Evolutionary conservation across 306 rosid genomes (phyloP), one percentile per base, ranked within the genome.

Genomic region (Fragaria iinumae): DNA sequence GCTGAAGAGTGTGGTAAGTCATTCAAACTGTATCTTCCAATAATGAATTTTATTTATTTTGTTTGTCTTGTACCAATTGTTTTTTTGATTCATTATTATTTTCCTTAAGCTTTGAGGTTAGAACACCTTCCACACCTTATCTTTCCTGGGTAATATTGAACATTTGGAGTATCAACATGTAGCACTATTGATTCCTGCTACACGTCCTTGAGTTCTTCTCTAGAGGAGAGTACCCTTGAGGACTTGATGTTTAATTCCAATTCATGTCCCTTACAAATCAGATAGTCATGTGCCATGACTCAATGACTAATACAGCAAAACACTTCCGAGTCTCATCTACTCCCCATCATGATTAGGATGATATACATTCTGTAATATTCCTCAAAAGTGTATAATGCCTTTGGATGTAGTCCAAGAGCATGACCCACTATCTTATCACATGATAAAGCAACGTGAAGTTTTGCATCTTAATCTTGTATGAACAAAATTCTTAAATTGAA

Each of bases 1-100:
- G 78, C 93, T 95, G 75, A 95, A 95, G 87, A 91, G 87, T 78
- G 96, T 91, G 78, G 99, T 95, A 92, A 87, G 87, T 52, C 79
- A 65, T 74, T 69, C 27, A 7, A 60, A 27, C 71, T n/a, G 29
- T 53, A 32, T 70, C 71, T n/a, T 49, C 20, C 34, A 75, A 66
- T 47, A 41, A 17, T 63, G 39, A 34, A 60, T 18, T 38, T 72
- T 34, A 20, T 57, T 57, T 25, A 23, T n/a, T 23, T 57, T 57
- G 27, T 57, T 9, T 25, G 77, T 55, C 59, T 47, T 63, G n/a
- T 25, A 63, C 25, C 18, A 25, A 44, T 13, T 17, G 3, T 69
- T 23, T 45, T 20, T 45, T 32, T 16, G 18, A 27, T 3, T 48
- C 39, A 25, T 48, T 70, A 27, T 47, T 7, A 11, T 25, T 45